A percentile compares a stretch with the other conserved stretches of the same genome.
Evolutionary conservation across 345 rosid species (phyloP).

Genomic region (Theobroma cacao): DNA sequence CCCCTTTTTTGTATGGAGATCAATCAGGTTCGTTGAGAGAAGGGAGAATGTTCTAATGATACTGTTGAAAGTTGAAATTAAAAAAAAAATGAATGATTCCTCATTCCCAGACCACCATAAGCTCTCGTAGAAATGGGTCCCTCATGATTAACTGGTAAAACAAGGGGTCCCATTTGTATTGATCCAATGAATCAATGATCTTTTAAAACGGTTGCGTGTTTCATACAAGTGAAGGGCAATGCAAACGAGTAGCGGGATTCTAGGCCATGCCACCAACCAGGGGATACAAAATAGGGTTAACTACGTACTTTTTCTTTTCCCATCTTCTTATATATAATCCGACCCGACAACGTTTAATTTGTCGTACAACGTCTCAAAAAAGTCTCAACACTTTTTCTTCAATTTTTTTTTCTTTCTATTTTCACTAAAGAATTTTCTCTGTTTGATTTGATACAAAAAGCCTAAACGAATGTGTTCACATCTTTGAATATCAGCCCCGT

Average conservation of each 20-base stretch:
- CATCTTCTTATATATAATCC: background rate
- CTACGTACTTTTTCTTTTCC: background rate
- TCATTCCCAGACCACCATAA: background rate
- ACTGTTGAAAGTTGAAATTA: slow-evolving; percentile 5
- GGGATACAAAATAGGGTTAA: background rate
- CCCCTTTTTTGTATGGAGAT: background rate
- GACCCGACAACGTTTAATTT: slow-evolving; percentile 11
- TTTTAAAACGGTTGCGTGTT: background rate
- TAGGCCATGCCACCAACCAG: slow-evolving; percentile 28
- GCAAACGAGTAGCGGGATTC: slow-evolving; percentile 19
- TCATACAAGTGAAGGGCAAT: background rate
- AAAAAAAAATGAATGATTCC: background rate
- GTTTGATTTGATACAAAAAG: background rate
- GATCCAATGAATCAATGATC: background rate
- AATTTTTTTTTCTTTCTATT: background rate
- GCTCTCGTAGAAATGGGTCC: background rate
- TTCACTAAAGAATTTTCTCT: background rate
- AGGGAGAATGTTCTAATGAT: slow-evolving; percentile 11
- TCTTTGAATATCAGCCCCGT: background rate
- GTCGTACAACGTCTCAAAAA: background rate
- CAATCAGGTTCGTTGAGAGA: slow-evolving; percentile 6
- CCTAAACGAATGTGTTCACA: background rate
- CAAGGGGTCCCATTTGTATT: background rate
- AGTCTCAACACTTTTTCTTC: background rate
- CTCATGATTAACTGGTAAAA: background rate